Evolutionary conservation across 2,329 filamentous ascomycete species (phyloP).

Genomic region (Trichoderma semiorbis): DNA sequence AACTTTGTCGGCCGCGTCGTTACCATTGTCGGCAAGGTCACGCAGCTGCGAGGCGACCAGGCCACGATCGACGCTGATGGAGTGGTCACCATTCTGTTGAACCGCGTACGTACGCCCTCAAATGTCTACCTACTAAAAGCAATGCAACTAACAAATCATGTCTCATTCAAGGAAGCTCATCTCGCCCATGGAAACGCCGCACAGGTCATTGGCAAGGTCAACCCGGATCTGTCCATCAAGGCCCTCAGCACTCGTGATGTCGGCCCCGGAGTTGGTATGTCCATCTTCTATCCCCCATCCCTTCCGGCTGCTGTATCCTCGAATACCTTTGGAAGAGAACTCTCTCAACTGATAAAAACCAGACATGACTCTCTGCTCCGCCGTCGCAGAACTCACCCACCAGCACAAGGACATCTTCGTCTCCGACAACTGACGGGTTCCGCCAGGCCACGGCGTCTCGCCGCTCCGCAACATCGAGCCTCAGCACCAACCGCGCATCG

Average conservation of each 20-base stretch:
- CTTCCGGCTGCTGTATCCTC: too few relatives aligned
- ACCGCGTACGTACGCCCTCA: slow-evolving; percentile 53
- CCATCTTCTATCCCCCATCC: neutral
- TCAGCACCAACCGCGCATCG: slow-evolving; percentile 32
- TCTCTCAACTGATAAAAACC: neutral
- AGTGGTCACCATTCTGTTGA: slow-evolving; percentile 69
- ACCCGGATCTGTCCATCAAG: slow-evolving; percentile 67
- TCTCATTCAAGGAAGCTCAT: slow-evolving; percentile 59
- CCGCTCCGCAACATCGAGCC: slow-evolving; percentile 19
- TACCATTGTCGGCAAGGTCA: slow-evolving; percentile 81
- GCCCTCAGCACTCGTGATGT: slow-evolving; percentile 68
- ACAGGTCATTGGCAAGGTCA: slow-evolving; percentile 78
- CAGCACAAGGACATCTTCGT: slow-evolving; percentile 73
- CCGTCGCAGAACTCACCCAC: slow-evolving; percentile 84
- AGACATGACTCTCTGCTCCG: slow-evolving; percentile 75
- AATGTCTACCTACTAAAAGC: neutral
- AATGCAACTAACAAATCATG: neutral
- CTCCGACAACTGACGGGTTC: slow-evolving; percentile 50
- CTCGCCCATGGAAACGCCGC: slow-evolving; percentile 66
- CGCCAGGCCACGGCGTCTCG: slow-evolving; percentile 28
- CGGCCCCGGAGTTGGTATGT: slow-evolving; percentile 65
- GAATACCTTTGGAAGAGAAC: neutral
- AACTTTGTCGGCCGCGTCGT: slow-evolving; percentile 72
- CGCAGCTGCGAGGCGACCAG: slow-evolving; percentile 74
- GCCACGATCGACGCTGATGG: slow-evolving; percentile 80